Percentiles rank a stretch among this genome's conserved stretches.
These are phyloP conservation scores for Alternaria panax DNA, from an alignment of 2,329 filamentous ascomycete genomes.

Conservation along the genomic window DNA sequence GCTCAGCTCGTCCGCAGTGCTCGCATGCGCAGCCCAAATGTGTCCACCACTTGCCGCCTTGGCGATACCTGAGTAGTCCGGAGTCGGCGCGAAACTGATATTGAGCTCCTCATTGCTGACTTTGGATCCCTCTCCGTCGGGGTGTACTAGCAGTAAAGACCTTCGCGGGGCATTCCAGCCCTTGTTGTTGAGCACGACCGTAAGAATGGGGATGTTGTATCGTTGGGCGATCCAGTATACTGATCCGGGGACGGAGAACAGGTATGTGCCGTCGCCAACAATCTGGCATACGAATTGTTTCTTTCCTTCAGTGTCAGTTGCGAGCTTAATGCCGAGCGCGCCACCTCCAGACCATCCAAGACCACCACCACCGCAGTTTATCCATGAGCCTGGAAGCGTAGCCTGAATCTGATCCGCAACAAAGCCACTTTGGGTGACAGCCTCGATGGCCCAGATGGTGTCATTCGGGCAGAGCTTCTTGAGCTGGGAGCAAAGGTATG, in stretches of 20 bases:
- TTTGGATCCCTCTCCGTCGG: constrained; percentile 67
- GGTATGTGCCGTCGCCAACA: constrained; percentile 72
- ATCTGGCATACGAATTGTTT: constrained; percentile 55
- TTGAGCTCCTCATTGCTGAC: constrained; percentile 70
- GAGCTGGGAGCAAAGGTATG: constrained; percentile 64
- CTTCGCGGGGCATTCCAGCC: constrained; percentile 73
- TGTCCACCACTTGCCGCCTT: constrained; percentile 69
- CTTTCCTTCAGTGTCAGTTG: constrained; percentile 60
- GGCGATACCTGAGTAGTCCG: constrained; percentile 73
- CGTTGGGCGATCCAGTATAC: constrained; percentile 74
- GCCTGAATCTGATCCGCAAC: constrained; percentile 76
- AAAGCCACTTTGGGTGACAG: constrained; percentile 73
- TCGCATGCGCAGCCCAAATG: constrained; percentile 67
- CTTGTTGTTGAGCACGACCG: constrained; percentile 73
- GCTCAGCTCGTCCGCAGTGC: constrained; percentile 63
- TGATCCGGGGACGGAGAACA: constrained; percentile 69
- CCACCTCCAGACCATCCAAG: constrained; percentile 82
- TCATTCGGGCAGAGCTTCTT: constrained; percentile 66
- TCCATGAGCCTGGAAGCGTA: constrained; percentile 73
- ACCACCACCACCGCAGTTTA: constrained; percentile 82
- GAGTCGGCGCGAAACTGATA: constrained; percentile 70
- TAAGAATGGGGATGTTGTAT: constrained; percentile 71
- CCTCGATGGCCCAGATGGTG: constrained; percentile 79
- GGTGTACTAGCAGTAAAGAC: constrained; percentile 70
- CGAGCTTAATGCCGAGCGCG: constrained; percentile 78